Conservation (phyloP, 331 rosid genomes). For the Saraca asoca region DNA sequence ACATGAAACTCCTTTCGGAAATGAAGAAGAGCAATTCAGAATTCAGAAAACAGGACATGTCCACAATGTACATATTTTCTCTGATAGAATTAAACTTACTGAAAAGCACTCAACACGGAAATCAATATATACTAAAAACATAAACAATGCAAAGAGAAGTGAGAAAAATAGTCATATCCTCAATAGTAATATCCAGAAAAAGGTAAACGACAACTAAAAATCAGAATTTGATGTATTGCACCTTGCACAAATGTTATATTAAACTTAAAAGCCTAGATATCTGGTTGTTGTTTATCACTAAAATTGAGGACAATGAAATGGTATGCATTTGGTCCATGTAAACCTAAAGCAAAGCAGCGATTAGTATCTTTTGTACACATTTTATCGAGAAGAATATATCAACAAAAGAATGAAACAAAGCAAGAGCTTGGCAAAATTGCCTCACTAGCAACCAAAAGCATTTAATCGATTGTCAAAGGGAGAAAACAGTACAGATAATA, state of each 20-base stretch:
- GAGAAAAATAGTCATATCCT: background rate
- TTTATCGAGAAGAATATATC: background rate
- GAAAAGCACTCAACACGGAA: background rate
- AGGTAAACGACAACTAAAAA: background rate
- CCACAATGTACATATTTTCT: slow-evolving; percentile 12
- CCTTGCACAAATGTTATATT: background rate
- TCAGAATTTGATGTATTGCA: background rate
- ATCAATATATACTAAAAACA: background rate
- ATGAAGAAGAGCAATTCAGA: slow-evolving; percentile 2
- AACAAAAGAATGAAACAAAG: slow-evolving; percentile 2
- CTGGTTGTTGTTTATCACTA: background rate
- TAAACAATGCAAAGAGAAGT: background rate
- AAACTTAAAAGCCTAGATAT: background rate
- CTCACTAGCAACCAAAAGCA: slow-evolving; percentile 21
- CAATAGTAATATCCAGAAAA: background rate
- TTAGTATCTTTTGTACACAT: background rate
- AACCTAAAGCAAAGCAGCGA: background rate
- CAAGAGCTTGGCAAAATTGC: slow-evolving; percentile 8
- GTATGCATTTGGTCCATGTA: background rate
- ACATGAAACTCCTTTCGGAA: slow-evolving; percentile 21
- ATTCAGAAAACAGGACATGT: slow-evolving; percentile 18
- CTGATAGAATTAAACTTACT: background rate
- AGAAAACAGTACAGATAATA: slow-evolving; percentile 17
- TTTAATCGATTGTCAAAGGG: slow-evolving; percentile 12
- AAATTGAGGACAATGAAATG: background rate